Base-by-base conservation (phyloP, 441 rosid species). In the Euphorbia schlechtendalii region DNA sequence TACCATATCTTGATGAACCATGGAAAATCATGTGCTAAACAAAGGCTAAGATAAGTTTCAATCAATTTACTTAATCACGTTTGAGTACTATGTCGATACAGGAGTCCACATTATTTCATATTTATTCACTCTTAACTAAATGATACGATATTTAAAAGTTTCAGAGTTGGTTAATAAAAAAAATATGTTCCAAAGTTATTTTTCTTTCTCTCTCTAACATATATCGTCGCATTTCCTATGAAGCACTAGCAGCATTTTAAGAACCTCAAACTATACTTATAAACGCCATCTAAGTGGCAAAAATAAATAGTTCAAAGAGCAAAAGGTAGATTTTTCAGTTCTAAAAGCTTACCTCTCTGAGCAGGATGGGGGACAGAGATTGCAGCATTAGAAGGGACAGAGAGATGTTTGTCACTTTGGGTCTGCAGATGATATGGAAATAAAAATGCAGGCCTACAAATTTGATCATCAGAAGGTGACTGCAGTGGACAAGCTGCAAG, bases 401-500 rank as follows among this genome's bases (percentile, higher is more conserved):
- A 63, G 24, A 59, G 72, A 45, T 62, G 73, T 55, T 70, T 79
- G 60, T 79, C 77, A 49, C 54, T 56, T 15, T 74, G 67, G 18
- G 65, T 66, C 67, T 74, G 82, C 38, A 79, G 68, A 68, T 73
- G 80, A 56, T 78, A 76, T 10, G 84, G 79, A 71, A 69, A 59
- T 52, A 82, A 57, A 67, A 74, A 53, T 32, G 82, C 67, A 36
- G 78, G 65, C 74, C 80, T 83, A 62, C 69, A 66, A 64, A 68
- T 41, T 11, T 69, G 56, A 77, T 74, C 82, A 54, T 81, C 83
- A 71, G 69, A 79, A 58, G 85, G 75, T 73, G 83, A 67, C 63
- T 79, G 89, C 55, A 80, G 55, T 30, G 97, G 82, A 75, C 75
- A 75, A 40, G 90, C 86, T 51, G 99, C 99, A 65, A 90, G 82